Conservation (phyloP, 441 rosid genomes). For the Rhodomyrtus psidioides region DNA sequence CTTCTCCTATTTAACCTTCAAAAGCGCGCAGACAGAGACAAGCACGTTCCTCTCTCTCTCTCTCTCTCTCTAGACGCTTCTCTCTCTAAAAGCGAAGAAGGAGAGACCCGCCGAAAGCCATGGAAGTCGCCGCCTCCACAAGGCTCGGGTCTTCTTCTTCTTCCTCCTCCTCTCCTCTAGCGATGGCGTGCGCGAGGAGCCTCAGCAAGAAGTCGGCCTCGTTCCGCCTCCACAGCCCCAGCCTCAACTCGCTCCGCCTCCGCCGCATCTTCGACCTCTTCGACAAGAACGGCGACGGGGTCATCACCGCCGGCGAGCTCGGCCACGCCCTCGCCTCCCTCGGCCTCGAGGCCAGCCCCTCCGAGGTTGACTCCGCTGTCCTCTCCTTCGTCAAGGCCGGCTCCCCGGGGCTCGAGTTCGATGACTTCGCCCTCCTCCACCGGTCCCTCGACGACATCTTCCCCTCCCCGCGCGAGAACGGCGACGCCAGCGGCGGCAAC, state of each 20-base stretch:
- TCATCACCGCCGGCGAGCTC: background rate
- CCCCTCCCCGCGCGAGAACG: background rate
- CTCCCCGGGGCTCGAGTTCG: background rate
- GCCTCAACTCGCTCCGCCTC: slow-evolving; percentile 6
- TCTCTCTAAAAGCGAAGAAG: background rate
- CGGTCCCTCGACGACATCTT: background rate
- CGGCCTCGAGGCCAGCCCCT: background rate
- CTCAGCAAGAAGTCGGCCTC: background rate
- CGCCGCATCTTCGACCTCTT: slow-evolving; percentile 1
- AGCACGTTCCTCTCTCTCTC: background rate
- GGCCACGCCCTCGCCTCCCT: background rate
- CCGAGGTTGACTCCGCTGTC: background rate
- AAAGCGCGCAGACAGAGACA: background rate
- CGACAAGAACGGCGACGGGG: background rate
- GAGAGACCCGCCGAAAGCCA: background rate
- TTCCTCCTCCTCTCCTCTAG: background rate
- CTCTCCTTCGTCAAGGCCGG: background rate
- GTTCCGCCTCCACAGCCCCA: slow-evolving; percentile 2
- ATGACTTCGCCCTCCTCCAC: background rate
- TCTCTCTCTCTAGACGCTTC: background rate
- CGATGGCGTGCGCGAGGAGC: background rate
- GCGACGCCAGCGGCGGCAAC: background rate
- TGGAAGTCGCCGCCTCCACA: background rate
- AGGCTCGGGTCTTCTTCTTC: background rate
- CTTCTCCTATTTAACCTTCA: background rate